phyloP scores from a whole-genome alignment of 106 monocot genomes.

The Dendrobium officinale region DNA sequence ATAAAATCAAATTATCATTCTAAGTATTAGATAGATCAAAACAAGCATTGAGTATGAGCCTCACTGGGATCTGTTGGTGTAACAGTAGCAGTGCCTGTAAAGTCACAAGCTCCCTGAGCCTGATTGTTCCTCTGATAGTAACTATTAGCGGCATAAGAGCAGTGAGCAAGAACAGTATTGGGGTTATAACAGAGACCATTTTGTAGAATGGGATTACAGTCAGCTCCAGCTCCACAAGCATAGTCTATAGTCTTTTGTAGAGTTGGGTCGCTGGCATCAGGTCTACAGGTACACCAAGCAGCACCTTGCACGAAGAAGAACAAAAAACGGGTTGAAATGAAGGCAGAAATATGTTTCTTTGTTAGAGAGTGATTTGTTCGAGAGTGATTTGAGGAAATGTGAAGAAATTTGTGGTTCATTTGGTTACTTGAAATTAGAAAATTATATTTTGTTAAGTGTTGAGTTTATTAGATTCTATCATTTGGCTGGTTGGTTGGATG shows the following conservation, averaged over 20 bases:
- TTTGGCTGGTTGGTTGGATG: no score
- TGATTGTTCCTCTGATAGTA: slow-evolving; percentile 44
- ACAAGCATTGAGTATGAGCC: background rate
- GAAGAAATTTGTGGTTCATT: background rate
- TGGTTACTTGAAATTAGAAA: background rate
- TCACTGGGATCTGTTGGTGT: slow-evolving; percentile 45
- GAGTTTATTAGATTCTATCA: no score
- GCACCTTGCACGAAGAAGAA: slow-evolving; percentile 21
- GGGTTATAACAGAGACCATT: slow-evolving; percentile 46
- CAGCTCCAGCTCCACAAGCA: slow-evolving; percentile 65
- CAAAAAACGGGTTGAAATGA: background rate
- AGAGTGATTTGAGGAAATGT: background rate
- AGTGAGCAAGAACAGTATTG: slow-evolving; percentile 41
- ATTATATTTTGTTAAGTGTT: no score
- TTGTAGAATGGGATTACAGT: slow-evolving; percentile 28
- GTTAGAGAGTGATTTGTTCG: background rate
- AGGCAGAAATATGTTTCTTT: background rate
- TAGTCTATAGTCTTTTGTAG: slow-evolving; percentile 54
- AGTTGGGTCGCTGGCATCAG: slow-evolving; percentile 13
- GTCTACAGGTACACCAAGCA: slow-evolving; percentile 51
- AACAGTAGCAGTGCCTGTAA: slow-evolving; percentile 41
- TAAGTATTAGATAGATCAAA: background rate
- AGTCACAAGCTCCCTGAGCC: slow-evolving; percentile 33
- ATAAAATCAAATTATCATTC: background rate
- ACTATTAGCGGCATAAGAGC: slow-evolving; percentile 22